Percentiles rank a stretch among this genome's conserved stretches.
These are phyloP conservation scores for Drechslera avenae DNA, from an alignment of 2,329 filamentous ascomycete species.

Conservation along the genomic window DNA sequence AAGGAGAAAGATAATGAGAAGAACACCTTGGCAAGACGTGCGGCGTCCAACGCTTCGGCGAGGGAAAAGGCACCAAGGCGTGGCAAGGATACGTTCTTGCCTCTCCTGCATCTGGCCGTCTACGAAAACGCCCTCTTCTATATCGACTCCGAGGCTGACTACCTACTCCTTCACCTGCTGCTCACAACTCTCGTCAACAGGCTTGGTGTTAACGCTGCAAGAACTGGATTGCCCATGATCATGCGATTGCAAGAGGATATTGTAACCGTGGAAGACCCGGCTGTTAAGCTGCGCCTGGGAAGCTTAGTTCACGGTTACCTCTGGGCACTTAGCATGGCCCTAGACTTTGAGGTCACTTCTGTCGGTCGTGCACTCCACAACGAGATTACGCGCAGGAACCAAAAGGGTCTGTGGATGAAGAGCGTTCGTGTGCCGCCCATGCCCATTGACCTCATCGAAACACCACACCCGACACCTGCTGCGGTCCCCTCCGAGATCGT, in stretches of 20 bases:
- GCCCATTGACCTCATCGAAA: constrained; percentile 63
- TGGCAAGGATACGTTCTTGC: constrained; percentile 73
- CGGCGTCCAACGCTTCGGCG: constrained; percentile 69
- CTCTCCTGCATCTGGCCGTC: constrained; percentile 82
- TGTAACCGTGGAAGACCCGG: constrained; percentile 65
- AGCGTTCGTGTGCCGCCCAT: constrained; percentile 73
- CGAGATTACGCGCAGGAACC: constrained; percentile 76
- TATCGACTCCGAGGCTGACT: constrained; percentile 68
- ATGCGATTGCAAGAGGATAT: constrained; percentile 87
- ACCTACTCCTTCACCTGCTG: constrained; percentile 77
- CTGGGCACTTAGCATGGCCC: constrained; percentile 76
- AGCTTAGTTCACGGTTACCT: constrained; percentile 90
- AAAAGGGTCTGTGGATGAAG: constrained; percentile 78
- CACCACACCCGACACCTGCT: constrained; percentile 32
- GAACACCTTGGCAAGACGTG: constrained; percentile 61
- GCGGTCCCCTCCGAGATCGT: constrained; percentile 34
- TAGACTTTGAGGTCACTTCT: constrained; percentile 73
- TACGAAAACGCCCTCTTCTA: constrained; percentile 82
- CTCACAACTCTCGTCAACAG: constrained; percentile 74
- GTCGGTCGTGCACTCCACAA: constrained; percentile 73
- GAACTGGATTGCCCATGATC: constrained; percentile 84
- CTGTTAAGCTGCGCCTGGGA: constrained; percentile 77
- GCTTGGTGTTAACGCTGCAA: constrained; percentile 80
- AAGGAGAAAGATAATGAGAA: constrained; percentile 52
- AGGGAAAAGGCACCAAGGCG: constrained; percentile 62